Conservation (phyloP, 495 filamentous ascomycete species). For the Astrothelium macrocarpum region DNA sequence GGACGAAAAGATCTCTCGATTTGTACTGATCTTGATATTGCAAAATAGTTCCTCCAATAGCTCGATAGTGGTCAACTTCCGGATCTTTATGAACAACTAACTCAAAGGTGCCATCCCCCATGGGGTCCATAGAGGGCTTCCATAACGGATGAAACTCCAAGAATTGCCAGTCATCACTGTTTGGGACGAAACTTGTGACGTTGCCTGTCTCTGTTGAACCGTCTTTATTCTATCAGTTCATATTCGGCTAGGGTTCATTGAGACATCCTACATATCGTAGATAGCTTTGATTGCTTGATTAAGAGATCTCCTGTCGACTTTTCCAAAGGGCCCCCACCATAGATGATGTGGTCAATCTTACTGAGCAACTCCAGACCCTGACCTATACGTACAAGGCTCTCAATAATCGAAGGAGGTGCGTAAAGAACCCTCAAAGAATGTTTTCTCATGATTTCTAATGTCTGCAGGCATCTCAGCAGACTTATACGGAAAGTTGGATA, state of each 20-base stretch:
- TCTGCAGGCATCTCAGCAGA: not conserved
- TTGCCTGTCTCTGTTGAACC: not conserved
- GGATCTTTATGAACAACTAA: constrained; percentile 43
- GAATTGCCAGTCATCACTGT: not conserved
- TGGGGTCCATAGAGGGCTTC: constrained; percentile 34
- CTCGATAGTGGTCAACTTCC: constrained; percentile 34
- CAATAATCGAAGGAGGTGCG: constrained; percentile 1
- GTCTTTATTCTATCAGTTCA: not conserved
- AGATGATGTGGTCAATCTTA: not conserved
- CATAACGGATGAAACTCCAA: not conserved
- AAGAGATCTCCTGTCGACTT: not conserved
- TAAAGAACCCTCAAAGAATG: not conserved
- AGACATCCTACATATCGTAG: not conserved
- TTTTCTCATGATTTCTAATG: not conserved
- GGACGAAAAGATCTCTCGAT: constrained; percentile 47
- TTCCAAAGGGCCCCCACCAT: not conserved
- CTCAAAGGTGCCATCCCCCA: constrained; percentile 37
- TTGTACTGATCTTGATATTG: constrained; percentile 40
- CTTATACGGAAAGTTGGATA: not conserved
- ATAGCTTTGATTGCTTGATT: not conserved
- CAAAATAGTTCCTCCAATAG: constrained; percentile 46
- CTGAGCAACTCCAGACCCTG: not conserved
- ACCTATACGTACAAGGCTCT: not conserved
- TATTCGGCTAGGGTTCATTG: not conserved
- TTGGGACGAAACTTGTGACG: not conserved